Percentiles rank a stretch among this genome's conserved stretches.
These are phyloP conservation scores for Syncephalastrum monosporum DNA, from an alignment of 371 early-diverging fungal genomes.

Conservation along the genomic window DNA sequence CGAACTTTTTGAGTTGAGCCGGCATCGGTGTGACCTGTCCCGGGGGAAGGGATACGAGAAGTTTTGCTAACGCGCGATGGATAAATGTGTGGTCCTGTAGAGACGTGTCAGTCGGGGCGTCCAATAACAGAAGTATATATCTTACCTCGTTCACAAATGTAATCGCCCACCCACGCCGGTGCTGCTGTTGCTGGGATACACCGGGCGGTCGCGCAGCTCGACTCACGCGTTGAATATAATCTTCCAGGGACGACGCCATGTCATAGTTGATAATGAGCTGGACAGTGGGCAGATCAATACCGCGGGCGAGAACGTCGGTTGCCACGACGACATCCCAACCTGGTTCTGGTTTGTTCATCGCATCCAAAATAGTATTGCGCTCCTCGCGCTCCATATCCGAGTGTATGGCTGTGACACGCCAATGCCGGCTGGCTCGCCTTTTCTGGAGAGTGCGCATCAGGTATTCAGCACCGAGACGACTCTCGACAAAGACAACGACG, in stretches of 20 bases:
- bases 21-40: too few species aligned
- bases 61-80: too few species aligned
- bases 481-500: slow-evolving; percentile 57
- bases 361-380: slow-evolving; percentile 31
- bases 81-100: too few species aligned
- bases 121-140: too few species aligned
- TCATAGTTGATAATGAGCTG: slow-evolving; percentile 61
- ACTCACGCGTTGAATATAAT: slow-evolving; percentile 62
- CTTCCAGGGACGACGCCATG: slow-evolving; percentile 56
- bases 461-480: slow-evolving; percentile 55
- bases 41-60: too few species aligned
- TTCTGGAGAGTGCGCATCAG: slow-evolving; percentile 48
- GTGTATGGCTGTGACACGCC: slow-evolving; percentile 50
- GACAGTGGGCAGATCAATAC: slow-evolving; percentile 49
- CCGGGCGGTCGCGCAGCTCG: slow-evolving; percentile 31
- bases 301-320: slow-evolving; percentile 57
- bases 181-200: slow-evolving; percentile 23
- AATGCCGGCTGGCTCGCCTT: slow-evolving; percentile 24
- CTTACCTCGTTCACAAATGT: slow-evolving; percentile 60
- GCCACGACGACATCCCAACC: slow-evolving; percentile 51
- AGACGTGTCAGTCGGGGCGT: too few species aligned
- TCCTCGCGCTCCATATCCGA: slow-evolving; percentile 55
- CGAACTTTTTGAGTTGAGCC: too few species aligned
- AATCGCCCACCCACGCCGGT: slow-evolving; percentile 46
- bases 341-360: slow-evolving; percentile 32